Base-by-base conservation (phyloP, 805 yeast genomes). In the Metschnikowia peoriensis region DNA sequence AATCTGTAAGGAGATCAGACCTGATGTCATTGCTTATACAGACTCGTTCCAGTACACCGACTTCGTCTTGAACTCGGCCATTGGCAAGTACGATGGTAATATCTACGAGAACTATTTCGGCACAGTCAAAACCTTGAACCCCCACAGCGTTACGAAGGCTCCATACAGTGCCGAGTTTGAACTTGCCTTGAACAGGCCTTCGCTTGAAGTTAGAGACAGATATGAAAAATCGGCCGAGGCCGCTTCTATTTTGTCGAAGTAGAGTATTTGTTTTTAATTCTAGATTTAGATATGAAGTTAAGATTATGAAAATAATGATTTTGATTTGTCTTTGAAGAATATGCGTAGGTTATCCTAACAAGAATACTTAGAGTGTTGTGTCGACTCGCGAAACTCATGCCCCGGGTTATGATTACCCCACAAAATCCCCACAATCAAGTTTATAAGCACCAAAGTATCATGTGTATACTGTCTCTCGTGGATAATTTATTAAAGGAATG, bases 81-180 rank as follows among this genome's bases (percentile, higher is more conserved):
- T 60, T 27, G 63, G 60, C 28, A 52, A 47, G 47, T 55, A 51
- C 44, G 58, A 60, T 35, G 63, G 63, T 29, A 57, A 60, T 53
- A 47, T 60, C 49, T 60, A 60, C 57, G 63, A 60, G 50, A 58
- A 60, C 55, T 60, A 60, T 53, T 60, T 47, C 41, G 55, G 56
- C 40, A 53, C 57, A 4, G 63, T 60, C 28, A 60, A 58, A 56
- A 42, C 49, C 37, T 53, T 53, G 56, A 60, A 60, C 49, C 62
- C 62, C 9, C 58, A 56, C 7, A 55, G 50, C 41, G 37, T 51
- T 28, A 47, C 55, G 37, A 60, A 60, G 58, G 63, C 63, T 5
- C 62, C 61, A 10, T 60, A 60, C 55, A 58, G 62, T 44, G 57
- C 54, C 9, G 63, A 56, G 52, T 58, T 60, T 15, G 63, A 60